These are phyloP conservation scores for Striga asiatica DNA, from an alignment of 257 asterid species.

Conservation along the genomic window DNA sequence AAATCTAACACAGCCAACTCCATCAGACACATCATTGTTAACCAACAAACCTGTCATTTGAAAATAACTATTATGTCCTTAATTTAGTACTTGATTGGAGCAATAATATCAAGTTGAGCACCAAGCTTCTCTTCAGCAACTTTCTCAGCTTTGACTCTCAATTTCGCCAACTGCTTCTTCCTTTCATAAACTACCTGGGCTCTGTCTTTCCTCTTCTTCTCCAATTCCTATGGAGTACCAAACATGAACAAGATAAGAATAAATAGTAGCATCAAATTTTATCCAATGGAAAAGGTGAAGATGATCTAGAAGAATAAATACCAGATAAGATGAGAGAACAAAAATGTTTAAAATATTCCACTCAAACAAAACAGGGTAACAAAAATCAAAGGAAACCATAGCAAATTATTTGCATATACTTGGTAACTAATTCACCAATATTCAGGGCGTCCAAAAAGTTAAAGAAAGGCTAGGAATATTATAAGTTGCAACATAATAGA, in stretches of 20 bases:
- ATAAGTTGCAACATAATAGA: too few species aligned
- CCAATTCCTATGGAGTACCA: constrained; percentile 30
- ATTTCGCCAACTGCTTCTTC: constrained; percentile 34
- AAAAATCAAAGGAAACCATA: not conserved
- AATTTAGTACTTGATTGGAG: constrained; percentile 32
- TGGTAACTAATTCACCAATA: not conserved
- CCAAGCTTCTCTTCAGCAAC: constrained; percentile 42
- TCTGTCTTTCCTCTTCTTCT: constrained; percentile 42
- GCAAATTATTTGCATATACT: not conserved
- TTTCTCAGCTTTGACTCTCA: constrained; percentile 36
- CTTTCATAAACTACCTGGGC: constrained; percentile 29
- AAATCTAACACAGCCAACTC: constrained; percentile 11
- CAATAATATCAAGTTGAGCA: constrained; percentile 28
- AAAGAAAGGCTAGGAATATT: too few species aligned
- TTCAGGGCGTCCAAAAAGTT: not conserved
- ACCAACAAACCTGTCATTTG: constrained; percentile 16
- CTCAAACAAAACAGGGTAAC: not conserved
- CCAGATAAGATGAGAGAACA: too few species aligned
- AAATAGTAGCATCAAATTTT: not conserved
- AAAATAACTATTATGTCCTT: constrained; percentile 1
- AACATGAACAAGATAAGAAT: not conserved
- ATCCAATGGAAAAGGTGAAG: not conserved
- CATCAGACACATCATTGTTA: not conserved
- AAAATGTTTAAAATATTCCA: too few species aligned
- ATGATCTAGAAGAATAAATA: not conserved